phyloP scores from a whole-genome alignment of 1,139 yeast genomes.

The Barnettozyma hawaiiensis region DNA sequence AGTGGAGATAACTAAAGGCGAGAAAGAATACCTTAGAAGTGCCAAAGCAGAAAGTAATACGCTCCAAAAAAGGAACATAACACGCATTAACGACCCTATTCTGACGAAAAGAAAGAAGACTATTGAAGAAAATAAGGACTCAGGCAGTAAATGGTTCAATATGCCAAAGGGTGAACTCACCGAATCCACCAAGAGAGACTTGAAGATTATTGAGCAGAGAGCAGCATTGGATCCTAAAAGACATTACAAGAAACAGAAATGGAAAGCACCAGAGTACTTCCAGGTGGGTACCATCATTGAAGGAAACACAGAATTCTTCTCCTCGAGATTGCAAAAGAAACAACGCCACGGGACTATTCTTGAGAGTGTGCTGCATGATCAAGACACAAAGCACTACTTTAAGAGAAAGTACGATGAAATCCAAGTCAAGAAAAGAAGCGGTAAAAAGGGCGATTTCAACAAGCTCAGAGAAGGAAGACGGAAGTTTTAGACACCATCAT shows the following conservation, averaged over 20 bases:
- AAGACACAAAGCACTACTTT: conserved; percentile 67
- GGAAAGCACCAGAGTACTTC: conserved; percentile 75
- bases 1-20: background rate
- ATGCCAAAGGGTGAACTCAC: conserved; percentile 80
- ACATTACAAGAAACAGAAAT: conserved; percentile 84
- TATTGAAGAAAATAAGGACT: conserved; percentile 17
- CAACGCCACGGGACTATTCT: conserved; percentile 75
- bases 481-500: conserved; percentile 34
- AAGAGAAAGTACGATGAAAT: conserved; percentile 80
- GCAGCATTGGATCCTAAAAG: conserved; percentile 92
- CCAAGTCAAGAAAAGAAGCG: conserved; percentile 68
- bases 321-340: conserved; percentile 62
- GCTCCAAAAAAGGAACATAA: conserved; percentile 12
- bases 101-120: conserved; percentile 14
- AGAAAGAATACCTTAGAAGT: conserved; percentile 16
- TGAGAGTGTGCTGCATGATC: conserved; percentile 76
- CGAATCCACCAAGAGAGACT: conserved; percentile 62
- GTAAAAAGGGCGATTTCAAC: conserved; percentile 65
- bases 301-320: conserved; percentile 73
- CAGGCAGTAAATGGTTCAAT: conserved; percentile 74
- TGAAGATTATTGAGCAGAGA: conserved; percentile 75
- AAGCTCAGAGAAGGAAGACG: conserved; percentile 58
- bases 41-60: conserved; percentile 13
- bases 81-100: conserved; percentile 22
- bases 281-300: conserved; percentile 87